phyloP scores from a whole-genome alignment of 495 filamentous ascomycete species.

The Neurospora sp. region DNA sequence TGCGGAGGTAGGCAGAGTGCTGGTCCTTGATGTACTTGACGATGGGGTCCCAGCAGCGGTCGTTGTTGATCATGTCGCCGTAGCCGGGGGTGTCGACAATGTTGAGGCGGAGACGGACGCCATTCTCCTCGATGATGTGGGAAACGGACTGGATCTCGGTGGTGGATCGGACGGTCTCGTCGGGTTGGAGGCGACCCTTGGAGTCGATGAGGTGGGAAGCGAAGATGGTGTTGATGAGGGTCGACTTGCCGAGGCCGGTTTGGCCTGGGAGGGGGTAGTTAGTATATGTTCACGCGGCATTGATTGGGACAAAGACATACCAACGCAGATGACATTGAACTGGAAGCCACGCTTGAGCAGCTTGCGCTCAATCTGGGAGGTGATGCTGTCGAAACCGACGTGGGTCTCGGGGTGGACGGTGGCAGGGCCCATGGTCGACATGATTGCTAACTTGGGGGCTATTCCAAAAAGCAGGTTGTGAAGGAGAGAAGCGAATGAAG shows the following conservation, averaged over 20 bases:
- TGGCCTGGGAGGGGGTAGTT: constrained; percentile 52
- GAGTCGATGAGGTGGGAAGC: constrained; percentile 98
- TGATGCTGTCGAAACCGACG: constrained; percentile 99
- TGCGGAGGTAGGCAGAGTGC: constrained; percentile 98
- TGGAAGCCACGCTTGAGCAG: constrained; percentile 99
- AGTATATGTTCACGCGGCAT: neutral
- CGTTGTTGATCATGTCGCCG: constrained; percentile 98
- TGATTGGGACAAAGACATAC: constrained; percentile 47
- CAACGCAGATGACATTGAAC: constrained; percentile 99
- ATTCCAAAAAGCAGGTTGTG: constrained; percentile 34
- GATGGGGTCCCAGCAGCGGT: constrained; percentile 98
- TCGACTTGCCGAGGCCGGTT: constrained; percentile 97
- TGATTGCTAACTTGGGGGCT: constrained; percentile 21
- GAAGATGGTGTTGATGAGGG: constrained; percentile 99
- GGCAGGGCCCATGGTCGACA: constrained; percentile 35
- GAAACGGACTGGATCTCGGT: constrained; percentile 97
- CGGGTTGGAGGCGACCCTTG: constrained; percentile 85
- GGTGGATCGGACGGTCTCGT: constrained; percentile 86
- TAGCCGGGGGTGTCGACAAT: constrained; percentile 98
- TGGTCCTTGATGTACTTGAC: constrained; percentile 99
- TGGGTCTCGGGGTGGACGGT: constrained; percentile 85
- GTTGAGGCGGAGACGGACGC: constrained; percentile 90
- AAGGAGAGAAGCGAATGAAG: constrained; percentile 5
- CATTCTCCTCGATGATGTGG: constrained; percentile 99
- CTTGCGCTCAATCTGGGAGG: constrained; percentile 96